phyloP scores from a whole-genome alignment of 495 filamentous ascomycete genomes.

The Talaromyces stipitatus region DNA sequence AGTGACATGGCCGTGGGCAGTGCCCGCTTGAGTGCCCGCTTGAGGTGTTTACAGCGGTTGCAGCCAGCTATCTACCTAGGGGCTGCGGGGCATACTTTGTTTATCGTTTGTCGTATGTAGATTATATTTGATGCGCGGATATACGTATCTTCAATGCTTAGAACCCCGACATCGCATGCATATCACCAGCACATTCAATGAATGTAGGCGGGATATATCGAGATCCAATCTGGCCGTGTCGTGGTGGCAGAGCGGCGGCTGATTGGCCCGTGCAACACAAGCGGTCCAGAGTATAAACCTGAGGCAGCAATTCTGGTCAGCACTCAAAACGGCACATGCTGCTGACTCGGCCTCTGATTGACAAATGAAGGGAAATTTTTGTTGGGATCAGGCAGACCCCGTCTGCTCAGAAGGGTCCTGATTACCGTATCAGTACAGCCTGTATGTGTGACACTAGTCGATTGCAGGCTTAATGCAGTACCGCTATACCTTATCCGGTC shows the following conservation, averaged over 20 bases:
- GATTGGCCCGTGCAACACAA: conserved; percentile 15
- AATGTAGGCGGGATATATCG: background rate
- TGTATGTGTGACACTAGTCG: no score
- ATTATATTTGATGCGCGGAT: no score
- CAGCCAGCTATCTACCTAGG: background rate
- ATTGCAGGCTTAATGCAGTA: background rate
- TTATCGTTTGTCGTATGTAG: no score
- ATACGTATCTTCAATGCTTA: no score
- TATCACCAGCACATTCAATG: background rate
- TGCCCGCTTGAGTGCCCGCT: no score
- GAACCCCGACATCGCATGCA: background rate
- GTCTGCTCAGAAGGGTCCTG: background rate
- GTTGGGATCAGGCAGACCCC: background rate
- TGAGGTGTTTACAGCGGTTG: background rate
- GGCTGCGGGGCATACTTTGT: background rate
- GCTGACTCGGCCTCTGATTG: conserved; percentile 8
- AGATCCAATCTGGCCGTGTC: conserved; percentile 1
- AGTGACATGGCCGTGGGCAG: no score
- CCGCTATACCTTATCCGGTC: background rate
- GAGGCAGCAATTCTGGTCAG: background rate
- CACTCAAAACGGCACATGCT: conserved; percentile 14
- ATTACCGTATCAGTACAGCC: background rate
- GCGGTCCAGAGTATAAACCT: background rate
- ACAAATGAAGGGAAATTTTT: background rate
- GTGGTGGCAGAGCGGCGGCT: conserved; percentile 14